These are phyloP conservation scores for Skeletonema grethae DNA, from an alignment of 108 stramenopile genomes.

Conservation along the genomic window DNA sequence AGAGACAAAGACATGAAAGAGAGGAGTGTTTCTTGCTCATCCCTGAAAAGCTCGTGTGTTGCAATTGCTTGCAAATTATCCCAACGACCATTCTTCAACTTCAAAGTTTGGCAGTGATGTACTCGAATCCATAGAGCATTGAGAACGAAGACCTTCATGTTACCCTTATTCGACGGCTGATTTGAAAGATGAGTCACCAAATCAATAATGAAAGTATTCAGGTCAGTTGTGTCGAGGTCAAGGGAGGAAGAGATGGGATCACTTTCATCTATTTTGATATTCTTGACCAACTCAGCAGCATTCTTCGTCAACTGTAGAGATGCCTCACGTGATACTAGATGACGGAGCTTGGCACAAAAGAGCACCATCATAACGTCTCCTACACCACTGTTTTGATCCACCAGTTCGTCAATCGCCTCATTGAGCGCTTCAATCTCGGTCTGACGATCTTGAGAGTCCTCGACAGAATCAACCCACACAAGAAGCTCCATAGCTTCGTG, in stretches of 20 bases:
- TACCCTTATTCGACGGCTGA: conserved; percentile 3
- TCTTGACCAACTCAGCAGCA: neutral
- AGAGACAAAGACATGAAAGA: conserved; percentile 1
- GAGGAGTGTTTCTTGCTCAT: conserved; percentile 5
- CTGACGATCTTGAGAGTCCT: neutral
- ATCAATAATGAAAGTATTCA: neutral
- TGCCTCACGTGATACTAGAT: neutral
- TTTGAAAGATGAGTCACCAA: neutral
- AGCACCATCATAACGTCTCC: neutral
- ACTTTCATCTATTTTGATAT: neutral
- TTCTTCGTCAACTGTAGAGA: neutral
- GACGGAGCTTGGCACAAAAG: neutral
- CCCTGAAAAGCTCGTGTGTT: neutral
- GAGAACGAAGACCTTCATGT: conserved; percentile 1
- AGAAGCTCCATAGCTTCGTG: conserved; percentile 10
- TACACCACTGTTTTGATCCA: neutral
- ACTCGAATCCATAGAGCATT: conserved; percentile 22
- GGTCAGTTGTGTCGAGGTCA: neutral
- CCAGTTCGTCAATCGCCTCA: conserved; percentile 3
- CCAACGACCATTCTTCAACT: neutral
- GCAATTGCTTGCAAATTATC: neutral
- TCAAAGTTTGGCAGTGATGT: conserved; percentile 3
- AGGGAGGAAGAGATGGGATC: neutral
- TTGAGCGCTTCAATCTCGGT: conserved; percentile 9
- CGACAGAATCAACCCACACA: neutral